phyloP scores from a whole-genome alignment of 805 yeast genomes.

The Lipomyces orientalis region DNA sequence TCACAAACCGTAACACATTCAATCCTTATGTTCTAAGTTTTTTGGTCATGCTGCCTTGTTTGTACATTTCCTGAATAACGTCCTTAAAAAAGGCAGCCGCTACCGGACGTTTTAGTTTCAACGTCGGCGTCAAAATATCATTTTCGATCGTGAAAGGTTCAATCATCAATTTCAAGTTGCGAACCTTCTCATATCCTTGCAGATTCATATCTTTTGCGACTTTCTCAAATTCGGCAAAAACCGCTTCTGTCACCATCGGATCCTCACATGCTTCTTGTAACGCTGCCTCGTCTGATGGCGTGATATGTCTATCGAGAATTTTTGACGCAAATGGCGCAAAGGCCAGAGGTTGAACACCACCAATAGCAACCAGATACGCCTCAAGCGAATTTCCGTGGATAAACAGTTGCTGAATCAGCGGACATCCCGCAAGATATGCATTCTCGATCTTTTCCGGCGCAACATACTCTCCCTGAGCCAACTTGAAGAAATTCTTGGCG shows the following conservation, averaged over 20 bases:
- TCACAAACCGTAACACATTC: not conserved
- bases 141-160: conserved; percentile 70
- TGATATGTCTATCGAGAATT: conserved; percentile 43
- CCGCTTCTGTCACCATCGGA: conserved; percentile 47
- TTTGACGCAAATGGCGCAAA: conserved; percentile 43
- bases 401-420: conserved; percentile 60
- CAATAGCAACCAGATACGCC: conserved; percentile 62
- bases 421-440: conserved; percentile 59
- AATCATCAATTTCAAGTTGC: conserved; percentile 57
- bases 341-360: conserved; percentile 63
- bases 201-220: conserved; percentile 49
- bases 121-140: conserved; percentile 71
- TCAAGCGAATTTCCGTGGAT: conserved; percentile 68
- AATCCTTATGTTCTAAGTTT: not conserved
- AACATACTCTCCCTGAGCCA: conserved; percentile 52
- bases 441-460: conserved; percentile 82
- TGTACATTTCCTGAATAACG: conserved; percentile 52
- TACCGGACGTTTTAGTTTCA: conserved; percentile 58
- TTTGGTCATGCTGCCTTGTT: conserved; percentile 49
- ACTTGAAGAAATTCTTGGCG: conserved; percentile 77
- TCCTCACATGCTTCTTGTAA: conserved; percentile 45
- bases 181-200: conserved; percentile 68
- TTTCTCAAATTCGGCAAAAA: conserved; percentile 50
- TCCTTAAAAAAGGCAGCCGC: conserved; percentile 53
- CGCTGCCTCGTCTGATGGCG: conserved; percentile 41